Evolutionary conservation across 2,329 filamentous ascomycete genomes (phyloP).

Genomic region (Fusarium subtropicale): DNA sequence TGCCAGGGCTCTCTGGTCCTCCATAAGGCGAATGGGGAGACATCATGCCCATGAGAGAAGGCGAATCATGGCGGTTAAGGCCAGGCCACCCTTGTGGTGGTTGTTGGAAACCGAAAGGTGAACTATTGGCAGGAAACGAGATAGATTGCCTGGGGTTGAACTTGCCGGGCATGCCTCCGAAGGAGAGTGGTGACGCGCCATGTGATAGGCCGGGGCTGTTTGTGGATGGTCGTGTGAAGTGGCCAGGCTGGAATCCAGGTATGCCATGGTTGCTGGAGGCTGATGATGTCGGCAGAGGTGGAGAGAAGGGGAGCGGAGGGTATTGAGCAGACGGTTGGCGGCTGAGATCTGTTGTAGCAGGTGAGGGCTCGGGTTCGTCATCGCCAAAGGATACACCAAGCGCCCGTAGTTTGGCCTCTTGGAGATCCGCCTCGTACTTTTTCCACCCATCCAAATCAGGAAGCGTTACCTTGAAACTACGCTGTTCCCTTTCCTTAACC

Average conservation of each 20-base stretch:
- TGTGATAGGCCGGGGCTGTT: slow-evolving; percentile 73
- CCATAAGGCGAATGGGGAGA: slow-evolving; percentile 75
- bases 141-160: slow-evolving; percentile 79
- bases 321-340: slow-evolving; percentile 79
- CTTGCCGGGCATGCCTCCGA: slow-evolving; percentile 67
- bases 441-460: slow-evolving; percentile 79
- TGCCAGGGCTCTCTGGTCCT: slow-evolving; percentile 61
- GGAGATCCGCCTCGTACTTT: slow-evolving; percentile 82
- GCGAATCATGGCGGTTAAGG: slow-evolving; percentile 70
- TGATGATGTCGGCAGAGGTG: slow-evolving; percentile 83
- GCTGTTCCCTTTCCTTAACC: slow-evolving; percentile 63
- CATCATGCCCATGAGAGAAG: slow-evolving; percentile 67
- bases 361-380: slow-evolving; percentile 77
- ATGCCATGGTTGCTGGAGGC: slow-evolving; percentile 74
- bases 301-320: slow-evolving; percentile 82
- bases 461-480: slow-evolving; percentile 71
- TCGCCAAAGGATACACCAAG: slow-evolving; percentile 86
- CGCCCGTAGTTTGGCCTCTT: slow-evolving; percentile 92
- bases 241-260: slow-evolving; percentile 66
- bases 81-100: slow-evolving; percentile 70
- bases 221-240: slow-evolving; percentile 70
- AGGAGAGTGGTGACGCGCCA: slow-evolving; percentile 78
- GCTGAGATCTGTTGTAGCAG: slow-evolving; percentile 70
- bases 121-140: slow-evolving; percentile 71
- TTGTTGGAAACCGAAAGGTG: slow-evolving; percentile 74